Percentiles rank a stretch among this genome's conserved stretches.
These are phyloP conservation scores for Schwanniomyces polymorphus DNA, from an alignment of 805 yeast genomes.

Conservation along the genomic window DNA sequence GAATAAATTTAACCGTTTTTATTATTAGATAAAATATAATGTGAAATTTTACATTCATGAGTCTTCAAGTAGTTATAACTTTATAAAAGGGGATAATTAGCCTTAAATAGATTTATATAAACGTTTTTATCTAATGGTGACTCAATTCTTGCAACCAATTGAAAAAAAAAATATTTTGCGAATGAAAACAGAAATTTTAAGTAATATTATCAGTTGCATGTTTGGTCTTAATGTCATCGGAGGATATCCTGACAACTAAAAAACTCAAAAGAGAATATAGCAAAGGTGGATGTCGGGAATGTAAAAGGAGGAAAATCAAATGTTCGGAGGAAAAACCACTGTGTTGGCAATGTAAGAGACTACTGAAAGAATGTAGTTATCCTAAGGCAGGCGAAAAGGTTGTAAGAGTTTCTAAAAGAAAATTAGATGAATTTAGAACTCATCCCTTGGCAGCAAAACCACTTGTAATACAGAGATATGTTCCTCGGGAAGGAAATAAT, in stretches of 20 bases:
- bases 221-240: background rate
- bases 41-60: too few species aligned
- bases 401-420: conserved; percentile 17
- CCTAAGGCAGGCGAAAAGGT: conserved; percentile 28
- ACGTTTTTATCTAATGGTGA: too few species aligned
- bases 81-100: too few species aligned
- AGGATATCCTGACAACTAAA: background rate
- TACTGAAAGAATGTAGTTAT: conserved; percentile 27
- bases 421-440: background rate
- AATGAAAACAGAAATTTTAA: background rate
- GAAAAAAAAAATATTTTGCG: background rate
- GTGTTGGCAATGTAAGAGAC: conserved; percentile 36
- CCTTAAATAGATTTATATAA: too few species aligned
- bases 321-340: conserved; percentile 35
- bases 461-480: conserved; percentile 3
- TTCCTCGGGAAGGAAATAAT: background rate
- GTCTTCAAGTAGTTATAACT: too few species aligned
- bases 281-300: conserved; percentile 41
- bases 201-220: too few species aligned
- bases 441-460: background rate
- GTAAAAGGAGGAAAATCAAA: conserved; percentile 44
- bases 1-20: too few species aligned
- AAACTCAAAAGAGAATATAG: conserved; percentile 18
- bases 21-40: too few species aligned
- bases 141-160: too few species aligned